Evolutionary conservation across 192 early-diverging fungal species (phyloP).

Genomic region (Borealophlyctis nickersoniae): DNA sequence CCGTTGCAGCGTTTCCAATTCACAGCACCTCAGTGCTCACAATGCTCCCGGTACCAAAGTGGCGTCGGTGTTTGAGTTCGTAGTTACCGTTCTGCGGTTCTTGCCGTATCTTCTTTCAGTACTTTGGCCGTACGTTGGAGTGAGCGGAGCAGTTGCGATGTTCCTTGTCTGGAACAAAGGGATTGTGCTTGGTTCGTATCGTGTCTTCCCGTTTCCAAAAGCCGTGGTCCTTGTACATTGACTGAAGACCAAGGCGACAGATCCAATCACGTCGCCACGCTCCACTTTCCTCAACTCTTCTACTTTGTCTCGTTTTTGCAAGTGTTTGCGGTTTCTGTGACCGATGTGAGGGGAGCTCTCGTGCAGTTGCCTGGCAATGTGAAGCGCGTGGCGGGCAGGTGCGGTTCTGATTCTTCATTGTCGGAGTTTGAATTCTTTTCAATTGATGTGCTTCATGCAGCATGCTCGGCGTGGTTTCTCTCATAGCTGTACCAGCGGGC

Average conservation of each 20-base stretch:
- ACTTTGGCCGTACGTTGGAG: slow-evolving; percentile 52
- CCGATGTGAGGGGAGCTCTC: neutral
- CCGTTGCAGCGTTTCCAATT: no score
- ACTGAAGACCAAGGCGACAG: slow-evolving; percentile 62
- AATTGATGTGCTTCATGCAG: no score
- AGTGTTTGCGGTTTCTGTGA: neutral
- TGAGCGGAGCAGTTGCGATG: slow-evolving; percentile 48
- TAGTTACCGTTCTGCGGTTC: neutral
- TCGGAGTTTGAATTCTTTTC: no score
- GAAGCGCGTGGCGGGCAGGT: neutral
- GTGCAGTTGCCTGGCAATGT: neutral
- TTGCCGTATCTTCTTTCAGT: slow-evolving; percentile 16
- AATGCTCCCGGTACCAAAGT: no score
- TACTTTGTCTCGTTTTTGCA: slow-evolving; percentile 62
- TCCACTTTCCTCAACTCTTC: slow-evolving; percentile 81
- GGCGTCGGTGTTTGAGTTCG: no score
- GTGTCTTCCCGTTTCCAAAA: neutral
- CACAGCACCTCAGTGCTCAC: no score
- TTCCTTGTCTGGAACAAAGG: slow-evolving; percentile 80
- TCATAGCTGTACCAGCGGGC: no score
- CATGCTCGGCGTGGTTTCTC: no score
- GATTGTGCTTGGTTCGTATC: slow-evolving; percentile 76
- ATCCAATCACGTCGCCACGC: slow-evolving; percentile 71
- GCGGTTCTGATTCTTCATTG: no score
- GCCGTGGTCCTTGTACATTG: slow-evolving; percentile 6